Conservation (phyloP, 139 green algal species). For the Gonium pectorale region DNA sequence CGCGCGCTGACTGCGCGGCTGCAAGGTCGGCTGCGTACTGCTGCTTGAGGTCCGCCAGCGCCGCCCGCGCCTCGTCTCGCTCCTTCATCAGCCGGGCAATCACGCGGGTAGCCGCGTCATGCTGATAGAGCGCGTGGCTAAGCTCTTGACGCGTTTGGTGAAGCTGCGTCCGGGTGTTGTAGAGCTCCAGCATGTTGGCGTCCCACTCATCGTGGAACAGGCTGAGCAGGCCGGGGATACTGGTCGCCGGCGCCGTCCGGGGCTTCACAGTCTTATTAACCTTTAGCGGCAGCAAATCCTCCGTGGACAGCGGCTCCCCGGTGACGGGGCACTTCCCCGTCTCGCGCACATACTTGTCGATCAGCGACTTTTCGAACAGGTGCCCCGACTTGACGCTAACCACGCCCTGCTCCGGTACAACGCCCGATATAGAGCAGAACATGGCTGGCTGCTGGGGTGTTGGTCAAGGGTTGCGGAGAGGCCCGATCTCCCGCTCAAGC, state of each 20-base stretch:
- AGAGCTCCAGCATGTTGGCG: slow-evolving; percentile 90
- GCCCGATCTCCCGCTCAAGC: too few relatives aligned
- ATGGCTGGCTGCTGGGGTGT: too few relatives aligned
- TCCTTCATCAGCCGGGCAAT: slow-evolving; percentile 88
- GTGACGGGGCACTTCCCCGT: slow-evolving; percentile 91
- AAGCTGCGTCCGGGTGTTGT: slow-evolving; percentile 84
- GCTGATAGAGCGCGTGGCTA: slow-evolving; percentile 93
- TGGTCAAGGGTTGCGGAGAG: too few relatives aligned
- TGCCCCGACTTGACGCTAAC: slow-evolving; percentile 88
- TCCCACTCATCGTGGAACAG: slow-evolving; percentile 99
- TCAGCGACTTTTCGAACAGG: slow-evolving; percentile 91
- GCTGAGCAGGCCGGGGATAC: slow-evolving; percentile 92
- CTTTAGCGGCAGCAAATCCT: slow-evolving; percentile 91
- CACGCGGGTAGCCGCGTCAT: slow-evolving; percentile 92
- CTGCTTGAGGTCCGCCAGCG: slow-evolving; percentile 55
- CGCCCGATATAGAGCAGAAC: slow-evolving; percentile 82
- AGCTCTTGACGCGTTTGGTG: slow-evolving; percentile 90
- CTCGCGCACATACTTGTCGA: slow-evolving; percentile 90
- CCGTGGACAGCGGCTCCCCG: slow-evolving; percentile 70
- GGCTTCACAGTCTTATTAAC: slow-evolving; percentile 86
- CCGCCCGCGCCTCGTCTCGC: slow-evolving; percentile 80
- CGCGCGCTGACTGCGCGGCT: slow-evolving; percentile 61
- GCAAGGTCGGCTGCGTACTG: slow-evolving; percentile 42
- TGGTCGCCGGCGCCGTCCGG: slow-evolving; percentile 80
- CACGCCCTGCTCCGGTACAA: slow-evolving; percentile 90